Conservation (phyloP, 805 yeast species). For the Saturnispora quitensis region DNA sequence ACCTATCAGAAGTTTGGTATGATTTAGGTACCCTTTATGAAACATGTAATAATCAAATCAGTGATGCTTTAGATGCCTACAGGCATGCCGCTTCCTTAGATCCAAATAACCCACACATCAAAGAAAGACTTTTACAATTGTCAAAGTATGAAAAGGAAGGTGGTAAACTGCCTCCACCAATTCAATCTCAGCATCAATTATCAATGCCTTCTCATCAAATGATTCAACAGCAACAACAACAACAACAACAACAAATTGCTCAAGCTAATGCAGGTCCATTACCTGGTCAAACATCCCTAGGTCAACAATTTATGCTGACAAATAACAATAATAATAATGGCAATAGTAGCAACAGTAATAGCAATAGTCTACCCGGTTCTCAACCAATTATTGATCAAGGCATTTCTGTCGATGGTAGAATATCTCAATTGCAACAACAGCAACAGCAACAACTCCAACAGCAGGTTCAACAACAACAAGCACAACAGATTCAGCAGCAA, state of each 20-base stretch:
- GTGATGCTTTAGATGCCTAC: slow-evolving; percentile 94
- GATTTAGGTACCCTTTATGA: slow-evolving; percentile 95
- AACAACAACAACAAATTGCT: slow-evolving; percentile 22
- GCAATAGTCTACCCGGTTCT: background rate
- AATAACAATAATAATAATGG: background rate
- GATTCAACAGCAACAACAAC: slow-evolving; percentile 27
- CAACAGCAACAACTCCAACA: slow-evolving; percentile 5
- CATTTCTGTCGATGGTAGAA: slow-evolving; percentile 1
- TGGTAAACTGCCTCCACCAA: slow-evolving; percentile 43
- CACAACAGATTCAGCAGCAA: slow-evolving; percentile 4
- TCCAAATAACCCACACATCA: slow-evolving; percentile 89
- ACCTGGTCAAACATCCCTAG: slow-evolving; percentile 23
- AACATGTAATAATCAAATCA: slow-evolving; percentile 91
- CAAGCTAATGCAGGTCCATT: slow-evolving; percentile 18
- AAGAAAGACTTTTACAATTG: slow-evolving; percentile 82
- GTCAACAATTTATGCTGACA: slow-evolving; percentile 18
- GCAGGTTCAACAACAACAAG: slow-evolving; percentile 6
- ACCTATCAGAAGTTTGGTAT: slow-evolving; percentile 96
- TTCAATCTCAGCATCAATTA: slow-evolving; percentile 52
- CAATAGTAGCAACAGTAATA: background rate
- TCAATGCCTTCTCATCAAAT: slow-evolving; percentile 31
- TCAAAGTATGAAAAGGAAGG: slow-evolving; percentile 64
- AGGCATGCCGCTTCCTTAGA: slow-evolving; percentile 93
- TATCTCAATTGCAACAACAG: slow-evolving; percentile 4
- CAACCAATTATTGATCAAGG: background rate